A percentile compares a stretch with the other conserved stretches of the same genome.
These are phyloP conservation scores for Microdochium trichocladiopsis DNA, from an alignment of 2,329 filamentous ascomycete species.

Conservation along the genomic window DNA sequence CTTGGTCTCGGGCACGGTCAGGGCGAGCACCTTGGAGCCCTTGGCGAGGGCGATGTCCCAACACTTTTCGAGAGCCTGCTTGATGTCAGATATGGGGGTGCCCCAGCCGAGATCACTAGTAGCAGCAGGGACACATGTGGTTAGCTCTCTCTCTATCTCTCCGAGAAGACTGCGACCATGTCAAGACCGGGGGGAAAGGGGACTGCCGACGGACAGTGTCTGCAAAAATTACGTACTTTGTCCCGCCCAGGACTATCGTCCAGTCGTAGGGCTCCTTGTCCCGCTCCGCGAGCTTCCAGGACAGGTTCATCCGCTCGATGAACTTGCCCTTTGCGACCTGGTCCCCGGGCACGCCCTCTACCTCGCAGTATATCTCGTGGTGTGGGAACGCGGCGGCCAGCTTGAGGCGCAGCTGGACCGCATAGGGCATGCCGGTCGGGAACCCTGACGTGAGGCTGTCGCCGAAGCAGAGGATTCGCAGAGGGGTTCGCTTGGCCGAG, in stretches of 20 bases:
- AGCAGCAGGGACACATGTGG: no score
- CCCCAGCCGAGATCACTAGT: constrained; percentile 44
- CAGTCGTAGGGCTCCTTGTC: constrained; percentile 39
- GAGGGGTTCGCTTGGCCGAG: not conserved
- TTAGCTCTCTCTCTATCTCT: no score
- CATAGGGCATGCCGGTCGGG: constrained; percentile 44
- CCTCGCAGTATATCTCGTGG: constrained; percentile 30
- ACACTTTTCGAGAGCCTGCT: constrained; percentile 36
- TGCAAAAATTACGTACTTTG: no score
- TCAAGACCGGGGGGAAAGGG: no score
- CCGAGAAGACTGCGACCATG: no score
- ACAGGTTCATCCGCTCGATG: constrained; percentile 17
- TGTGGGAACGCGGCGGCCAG: constrained; percentile 37
- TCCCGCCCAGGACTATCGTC: constrained; percentile 57
- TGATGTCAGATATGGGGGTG: constrained; percentile 32
- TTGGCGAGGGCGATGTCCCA: constrained; percentile 43
- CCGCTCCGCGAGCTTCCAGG: constrained; percentile 13
- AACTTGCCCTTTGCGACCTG: constrained; percentile 28
- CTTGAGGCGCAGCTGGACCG: constrained; percentile 34
- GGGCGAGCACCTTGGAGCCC: constrained; percentile 50
- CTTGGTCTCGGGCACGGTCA: constrained; percentile 53
- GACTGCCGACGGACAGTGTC: no score
- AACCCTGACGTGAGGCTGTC: constrained; percentile 57
- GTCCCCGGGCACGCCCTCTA: constrained; percentile 46
- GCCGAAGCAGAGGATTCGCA: constrained; percentile 46